phyloP scores from a whole-genome alignment of 2,329 filamentous ascomycete species.

The Triangularia verruculosa region DNA sequence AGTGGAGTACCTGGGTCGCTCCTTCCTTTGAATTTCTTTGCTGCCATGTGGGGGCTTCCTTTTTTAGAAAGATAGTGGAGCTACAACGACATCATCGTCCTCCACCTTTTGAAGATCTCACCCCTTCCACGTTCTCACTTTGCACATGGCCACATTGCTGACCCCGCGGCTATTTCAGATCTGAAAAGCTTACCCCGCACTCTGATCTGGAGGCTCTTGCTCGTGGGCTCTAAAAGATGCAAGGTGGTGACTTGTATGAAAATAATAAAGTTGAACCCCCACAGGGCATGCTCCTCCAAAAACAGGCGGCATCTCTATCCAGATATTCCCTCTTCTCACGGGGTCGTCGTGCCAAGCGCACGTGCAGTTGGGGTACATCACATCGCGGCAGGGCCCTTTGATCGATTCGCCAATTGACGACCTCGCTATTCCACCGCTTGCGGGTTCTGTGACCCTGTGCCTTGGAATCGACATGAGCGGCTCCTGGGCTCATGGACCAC shows the following conservation, averaged over 20 bases:
- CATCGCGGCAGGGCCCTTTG: not conserved
- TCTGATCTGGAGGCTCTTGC: not conserved
- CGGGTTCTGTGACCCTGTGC: not conserved
- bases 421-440: not conserved
- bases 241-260: too few relatives aligned
- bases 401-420: not conserved
- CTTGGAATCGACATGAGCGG: not conserved
- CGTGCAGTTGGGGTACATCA: not conserved
- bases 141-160: not conserved
- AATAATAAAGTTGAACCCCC: constrained; percentile 1
- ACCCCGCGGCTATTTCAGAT: not conserved
- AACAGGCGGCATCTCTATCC: not conserved
- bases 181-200: not conserved
- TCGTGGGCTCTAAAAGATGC: not conserved
- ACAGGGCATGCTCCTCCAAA: not conserved
- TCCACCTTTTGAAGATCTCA: not conserved
- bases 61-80: not conserved
- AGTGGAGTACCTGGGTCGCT: not conserved
- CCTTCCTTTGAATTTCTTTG: not conserved
- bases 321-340: not conserved
- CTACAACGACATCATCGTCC: not conserved
- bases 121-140: not conserved
- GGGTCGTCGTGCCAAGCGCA: not conserved
- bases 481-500: not conserved
- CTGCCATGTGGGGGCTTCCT: not conserved